Conservation (phyloP, 805 yeast species). For the Candida dendrica region DNA sequence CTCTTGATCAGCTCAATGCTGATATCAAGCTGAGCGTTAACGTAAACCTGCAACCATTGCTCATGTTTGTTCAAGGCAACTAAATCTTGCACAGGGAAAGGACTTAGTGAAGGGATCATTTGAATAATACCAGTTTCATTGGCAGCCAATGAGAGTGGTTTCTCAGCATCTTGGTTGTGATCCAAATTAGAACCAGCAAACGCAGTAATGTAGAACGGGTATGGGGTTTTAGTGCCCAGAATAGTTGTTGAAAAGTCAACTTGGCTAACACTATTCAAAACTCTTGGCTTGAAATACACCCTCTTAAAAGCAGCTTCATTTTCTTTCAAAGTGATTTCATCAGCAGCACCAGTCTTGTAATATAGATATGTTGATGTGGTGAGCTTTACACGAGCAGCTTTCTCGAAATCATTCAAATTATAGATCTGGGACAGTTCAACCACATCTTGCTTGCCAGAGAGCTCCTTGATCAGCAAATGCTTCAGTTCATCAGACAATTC, state of each 20-base stretch:
- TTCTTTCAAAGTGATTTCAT: slow-evolving; percentile 37
- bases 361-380: slow-evolving; percentile 33
- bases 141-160: slow-evolving; percentile 32
- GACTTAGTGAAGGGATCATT: slow-evolving; percentile 39
- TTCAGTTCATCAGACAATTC: slow-evolving; percentile 1
- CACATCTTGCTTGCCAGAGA: neutral
- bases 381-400: slow-evolving; percentile 27
- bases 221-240: slow-evolving; percentile 36
- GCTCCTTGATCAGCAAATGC: neutral
- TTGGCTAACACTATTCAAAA: slow-evolving; percentile 26
- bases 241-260: slow-evolving; percentile 38
- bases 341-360: slow-evolving; percentile 42
- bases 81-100: slow-evolving; percentile 35
- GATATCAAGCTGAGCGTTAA: slow-evolving; percentile 27
- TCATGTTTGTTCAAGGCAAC: slow-evolving; percentile 25
- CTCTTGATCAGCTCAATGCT: slow-evolving; percentile 25
- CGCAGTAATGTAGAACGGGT: slow-evolving; percentile 43
- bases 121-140: slow-evolving; percentile 35
- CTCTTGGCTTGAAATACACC: slow-evolving; percentile 40
- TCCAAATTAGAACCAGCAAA: slow-evolving; percentile 38
- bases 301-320: slow-evolving; percentile 35
- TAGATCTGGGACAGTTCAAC: slow-evolving; percentile 27
- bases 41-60: slow-evolving; percentile 46
- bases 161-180: slow-evolving; percentile 36
- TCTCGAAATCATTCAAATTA: slow-evolving; percentile 34